Conservation (phyloP, 139 green algal species). For the Tetraselmis striata region DNA sequence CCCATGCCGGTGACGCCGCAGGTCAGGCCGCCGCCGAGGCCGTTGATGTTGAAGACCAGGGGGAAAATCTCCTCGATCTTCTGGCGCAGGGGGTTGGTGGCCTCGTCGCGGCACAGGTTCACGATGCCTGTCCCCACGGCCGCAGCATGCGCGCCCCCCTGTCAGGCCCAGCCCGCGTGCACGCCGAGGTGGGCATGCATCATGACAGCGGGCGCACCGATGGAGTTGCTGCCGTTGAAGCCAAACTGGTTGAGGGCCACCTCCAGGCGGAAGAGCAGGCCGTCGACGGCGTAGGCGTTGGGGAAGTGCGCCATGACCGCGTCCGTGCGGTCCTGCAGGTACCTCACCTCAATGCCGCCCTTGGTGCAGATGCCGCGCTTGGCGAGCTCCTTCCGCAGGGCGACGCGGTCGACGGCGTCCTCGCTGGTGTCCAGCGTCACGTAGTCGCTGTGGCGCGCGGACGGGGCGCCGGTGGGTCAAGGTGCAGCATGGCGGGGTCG, state of each 20-base stretch:
- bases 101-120: slow-evolving; percentile 86
- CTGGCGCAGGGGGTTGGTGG: slow-evolving; percentile 58
- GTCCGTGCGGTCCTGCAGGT: slow-evolving; percentile 12
- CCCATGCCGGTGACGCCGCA: slow-evolving; percentile 68
- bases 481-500: too few relatives aligned
- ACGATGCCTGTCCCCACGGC: too few relatives aligned
- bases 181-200: too few relatives aligned
- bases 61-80: slow-evolving; percentile 72
- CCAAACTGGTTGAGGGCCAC: slow-evolving; percentile 57
- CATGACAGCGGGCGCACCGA: too few relatives aligned
- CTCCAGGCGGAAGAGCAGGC: slow-evolving; percentile 69
- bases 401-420: too few relatives aligned
- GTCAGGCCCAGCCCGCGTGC: too few relatives aligned
- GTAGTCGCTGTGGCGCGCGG: too few relatives aligned
- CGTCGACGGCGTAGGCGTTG: slow-evolving; percentile 60
- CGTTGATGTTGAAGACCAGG: slow-evolving; percentile 72
- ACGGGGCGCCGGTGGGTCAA: too few relatives aligned
- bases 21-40: slow-evolving; percentile 72
- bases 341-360: slow-evolving; percentile 15
- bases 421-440: too few relatives aligned
- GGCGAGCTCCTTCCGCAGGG: too few relatives aligned
- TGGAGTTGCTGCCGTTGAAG: slow-evolving; percentile 74
- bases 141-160: too few relatives aligned
- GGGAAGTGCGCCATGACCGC: slow-evolving; percentile 55
- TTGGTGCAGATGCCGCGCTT: too few relatives aligned